Evolutionary conservation across 1,139 yeast genomes (phyloP).

Genomic region (Yamadazyma jaroonii): DNA sequence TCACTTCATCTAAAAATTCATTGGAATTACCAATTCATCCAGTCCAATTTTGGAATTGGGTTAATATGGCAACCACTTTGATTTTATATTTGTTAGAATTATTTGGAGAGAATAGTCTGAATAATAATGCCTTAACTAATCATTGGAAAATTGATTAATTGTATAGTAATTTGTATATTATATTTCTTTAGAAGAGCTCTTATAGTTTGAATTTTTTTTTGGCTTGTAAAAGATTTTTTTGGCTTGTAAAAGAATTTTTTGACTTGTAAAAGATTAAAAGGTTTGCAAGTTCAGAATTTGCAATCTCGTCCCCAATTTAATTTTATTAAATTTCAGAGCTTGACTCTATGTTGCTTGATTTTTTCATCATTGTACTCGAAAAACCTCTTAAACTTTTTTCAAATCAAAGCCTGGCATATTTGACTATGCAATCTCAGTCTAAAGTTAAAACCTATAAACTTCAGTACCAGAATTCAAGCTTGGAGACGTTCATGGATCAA

Average conservation of each 20-base stretch:
- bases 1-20: conserved; percentile 18
- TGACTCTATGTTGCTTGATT: conserved; percentile 88
- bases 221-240: not conserved
- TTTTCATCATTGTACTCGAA: conserved; percentile 61
- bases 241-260: not conserved
- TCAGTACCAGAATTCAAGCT: conserved; percentile 22
- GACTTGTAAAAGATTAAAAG: conserved; percentile 11
- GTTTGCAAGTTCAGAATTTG: conserved; percentile 29
- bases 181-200: not conserved
- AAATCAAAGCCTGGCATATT: conserved; percentile 59
- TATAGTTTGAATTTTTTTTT: not conserved
- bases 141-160: conserved; percentile 44
- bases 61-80: conserved; percentile 78
- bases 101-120: conserved; percentile 32
- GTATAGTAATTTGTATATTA: conserved; percentile 6
- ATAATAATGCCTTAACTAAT: conserved; percentile 33
- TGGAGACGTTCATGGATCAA: conserved; percentile 58
- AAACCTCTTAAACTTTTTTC: conserved; percentile 14
- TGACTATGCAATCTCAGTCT: conserved; percentile 56
- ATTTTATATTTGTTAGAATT: conserved; percentile 79
- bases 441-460: conserved; percentile 8
- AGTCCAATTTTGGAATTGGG: conserved; percentile 97
- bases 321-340: conserved; percentile 69
- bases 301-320: conserved; percentile 44
- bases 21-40: conserved; percentile 55